Evolutionary conservation across 2,329 filamentous ascomycete species (phyloP), one percentile per base, ranked within the genome.

Genomic region (Mariannaea elegans): DNA sequence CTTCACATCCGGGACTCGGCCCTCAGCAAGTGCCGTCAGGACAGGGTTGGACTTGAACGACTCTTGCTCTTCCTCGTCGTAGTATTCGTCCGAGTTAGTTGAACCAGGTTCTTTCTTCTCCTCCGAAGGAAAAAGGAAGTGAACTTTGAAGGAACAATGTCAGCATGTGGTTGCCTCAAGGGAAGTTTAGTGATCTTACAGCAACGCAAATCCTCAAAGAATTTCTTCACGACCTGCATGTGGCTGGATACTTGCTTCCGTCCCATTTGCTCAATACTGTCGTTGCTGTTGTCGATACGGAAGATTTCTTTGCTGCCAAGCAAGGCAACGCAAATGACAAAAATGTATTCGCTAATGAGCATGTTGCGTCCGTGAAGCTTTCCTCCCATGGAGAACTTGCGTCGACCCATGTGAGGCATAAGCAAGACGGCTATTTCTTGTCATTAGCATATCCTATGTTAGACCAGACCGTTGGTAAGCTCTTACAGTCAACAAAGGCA

Each of bases 211-310:
- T 84, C 82, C 55, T 82, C 81, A 64, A 90, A 85, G 72, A 90
- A 89, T 50, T 85, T 85, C 77, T 90, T 90, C 55, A 90, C 77
- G 13, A 91, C 88, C 71, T 91, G 88, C 70, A 90, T 90, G 69
- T 90, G 88, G 70, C 87, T 90, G 2, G 87, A 90, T 5, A 90
- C 86, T 68, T 89, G 87, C 73, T 90, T 90, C 56, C 86, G 80
- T 62, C 81, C 78, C 72, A 83, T 81, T 57, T 81, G 76, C 66
- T 78, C 76, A 48, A 78, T 78, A 63, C 76, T 78, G 53, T 78
- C 76, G 56, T 77, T 78, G 70, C 76, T 78, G 62, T 78, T 78
- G 61, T 78, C 76, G 67, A 78, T 78, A 49, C 76, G 72, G 59
- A 78, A 78, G 60, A 78, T 78, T 65, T 78, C 76, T 58, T 78